These are phyloP conservation scores for Leucoagaricus sp. DNA, from an alignment of 1,284 basidiomycete species.

Conservation along the genomic window DNA sequence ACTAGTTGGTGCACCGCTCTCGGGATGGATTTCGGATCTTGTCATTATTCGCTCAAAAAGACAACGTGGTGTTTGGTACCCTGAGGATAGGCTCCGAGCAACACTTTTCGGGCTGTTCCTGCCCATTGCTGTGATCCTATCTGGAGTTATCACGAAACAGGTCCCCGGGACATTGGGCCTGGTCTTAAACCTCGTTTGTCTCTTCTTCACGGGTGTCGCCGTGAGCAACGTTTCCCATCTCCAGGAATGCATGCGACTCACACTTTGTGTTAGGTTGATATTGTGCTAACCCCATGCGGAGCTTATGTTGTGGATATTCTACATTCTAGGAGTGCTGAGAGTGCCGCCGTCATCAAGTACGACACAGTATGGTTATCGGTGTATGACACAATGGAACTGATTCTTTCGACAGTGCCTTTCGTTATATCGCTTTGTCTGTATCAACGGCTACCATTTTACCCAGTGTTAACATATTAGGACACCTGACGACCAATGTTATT, in stretches of 20 bases:
- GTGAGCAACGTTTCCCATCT: constrained; percentile 31
- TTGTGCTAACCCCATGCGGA: constrained; percentile 33
- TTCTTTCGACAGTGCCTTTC: constrained; percentile 21
- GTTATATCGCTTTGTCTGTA: constrained; percentile 13
- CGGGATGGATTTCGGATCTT: constrained; percentile 32
- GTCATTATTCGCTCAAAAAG: constrained; percentile 26
- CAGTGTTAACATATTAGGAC: constrained; percentile 13
- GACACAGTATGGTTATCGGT: not conserved
- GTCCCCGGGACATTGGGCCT: constrained; percentile 28
- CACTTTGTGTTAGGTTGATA: constrained; percentile 21
- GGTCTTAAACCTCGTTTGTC: constrained; percentile 29
- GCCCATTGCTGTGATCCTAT: constrained; percentile 22
- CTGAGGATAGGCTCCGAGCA: constrained; percentile 27
- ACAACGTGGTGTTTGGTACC: constrained; percentile 28
- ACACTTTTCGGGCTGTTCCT: constrained; percentile 24
- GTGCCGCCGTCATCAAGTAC: constrained; percentile 37
- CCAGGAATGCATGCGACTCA: not conserved
- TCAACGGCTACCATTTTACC: constrained; percentile 16
- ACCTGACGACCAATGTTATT: constrained; percentile 14
- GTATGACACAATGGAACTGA: not conserved
- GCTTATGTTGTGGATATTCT: constrained; percentile 42
- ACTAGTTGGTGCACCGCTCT: constrained; percentile 33
- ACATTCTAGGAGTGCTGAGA: constrained; percentile 40
- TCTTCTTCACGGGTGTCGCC: constrained; percentile 40
- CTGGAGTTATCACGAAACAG: constrained; percentile 24